Evolutionary conservation across 1,284 basidiomycete genomes (phyloP).

Genomic region (Caloboletus inedulis): DNA sequence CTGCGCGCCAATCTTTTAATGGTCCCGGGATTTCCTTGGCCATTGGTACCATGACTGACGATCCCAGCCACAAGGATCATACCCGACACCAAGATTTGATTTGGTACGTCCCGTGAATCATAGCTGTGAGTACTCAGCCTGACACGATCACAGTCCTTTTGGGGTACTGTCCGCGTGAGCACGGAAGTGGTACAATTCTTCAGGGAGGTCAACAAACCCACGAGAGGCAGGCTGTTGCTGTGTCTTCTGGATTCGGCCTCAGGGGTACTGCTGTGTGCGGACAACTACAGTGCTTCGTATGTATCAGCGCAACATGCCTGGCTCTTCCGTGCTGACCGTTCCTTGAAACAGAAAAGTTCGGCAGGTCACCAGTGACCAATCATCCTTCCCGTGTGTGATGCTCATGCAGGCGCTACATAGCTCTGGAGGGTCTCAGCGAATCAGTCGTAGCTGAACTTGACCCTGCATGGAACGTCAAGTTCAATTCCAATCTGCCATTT

Average conservation of each 20-base stretch:
- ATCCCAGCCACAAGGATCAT: too few relatives aligned
- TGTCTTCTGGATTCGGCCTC: too few relatives aligned
- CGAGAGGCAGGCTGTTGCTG: conserved; percentile 31
- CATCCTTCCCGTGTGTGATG: neutral
- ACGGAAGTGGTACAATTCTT: conserved; percentile 33
- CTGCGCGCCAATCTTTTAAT: neutral
- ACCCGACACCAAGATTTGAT: too few relatives aligned
- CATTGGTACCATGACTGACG: too few relatives aligned
- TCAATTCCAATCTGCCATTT: too few relatives aligned
- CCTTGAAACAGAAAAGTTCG: conserved; percentile 8
- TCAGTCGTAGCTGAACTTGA: conserved; percentile 14
- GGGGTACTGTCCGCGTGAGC: conserved; percentile 28
- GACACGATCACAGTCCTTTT: too few relatives aligned
- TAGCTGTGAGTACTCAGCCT: too few relatives aligned
- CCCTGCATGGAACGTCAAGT: conserved; percentile 24
- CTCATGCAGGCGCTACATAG: too few relatives aligned
- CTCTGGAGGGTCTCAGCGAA: too few relatives aligned
- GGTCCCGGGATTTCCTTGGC: too few relatives aligned
- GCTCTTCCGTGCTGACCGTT: neutral
- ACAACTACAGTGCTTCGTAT: conserved; percentile 6
- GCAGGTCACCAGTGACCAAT: neutral
- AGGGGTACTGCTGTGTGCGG: too few relatives aligned
- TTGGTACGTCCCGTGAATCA: too few relatives aligned
- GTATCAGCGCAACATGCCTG: neutral
- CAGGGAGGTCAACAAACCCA: conserved; percentile 32